Conservation (phyloP, 2,329 filamentous ascomycete species). For the Malbranchea zuffiana region DNA sequence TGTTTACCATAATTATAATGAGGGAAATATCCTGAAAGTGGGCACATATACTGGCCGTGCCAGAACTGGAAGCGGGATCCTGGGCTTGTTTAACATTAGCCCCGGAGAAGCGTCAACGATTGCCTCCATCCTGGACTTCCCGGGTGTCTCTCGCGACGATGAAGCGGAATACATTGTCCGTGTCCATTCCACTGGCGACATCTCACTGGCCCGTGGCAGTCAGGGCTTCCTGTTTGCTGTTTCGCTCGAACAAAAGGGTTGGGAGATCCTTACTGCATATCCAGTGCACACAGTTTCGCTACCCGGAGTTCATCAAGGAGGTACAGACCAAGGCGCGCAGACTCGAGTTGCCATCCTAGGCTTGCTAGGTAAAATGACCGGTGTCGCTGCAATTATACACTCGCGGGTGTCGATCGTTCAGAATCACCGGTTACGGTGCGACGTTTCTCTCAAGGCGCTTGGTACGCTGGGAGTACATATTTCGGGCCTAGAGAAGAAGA, state of each 20-base stretch:
- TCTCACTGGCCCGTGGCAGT: slow-evolving; percentile 35
- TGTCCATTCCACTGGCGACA: slow-evolving; percentile 55
- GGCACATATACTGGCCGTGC: slow-evolving; percentile 63
- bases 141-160: slow-evolving; percentile 48
- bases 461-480: slow-evolving; percentile 65
- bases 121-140: slow-evolving; percentile 59
- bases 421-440: slow-evolving; percentile 53
- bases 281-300: slow-evolving; percentile 49
- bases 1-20: slow-evolving; percentile 65
- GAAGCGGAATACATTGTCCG: slow-evolving; percentile 57
- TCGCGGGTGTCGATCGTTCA: slow-evolving; percentile 49
- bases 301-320: slow-evolving; percentile 21
- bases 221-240: slow-evolving; percentile 46
- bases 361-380: slow-evolving; percentile 79
- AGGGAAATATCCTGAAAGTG: slow-evolving; percentile 62
- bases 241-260: slow-evolving; percentile 54
- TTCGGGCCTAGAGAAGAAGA: slow-evolving; percentile 52
- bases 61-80: slow-evolving; percentile 59
- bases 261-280: slow-evolving; percentile 71
- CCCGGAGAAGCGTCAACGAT: slow-evolving; percentile 54
- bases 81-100: slow-evolving; percentile 77
- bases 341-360: slow-evolving; percentile 57
- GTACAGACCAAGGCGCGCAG: slow-evolving; percentile 23
- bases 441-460: slow-evolving; percentile 65
- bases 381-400: slow-evolving; percentile 61